Base-by-base conservation (phyloP, 2,329 filamentous ascomycete genomes). In the Teratosphaeria viscida region DNA sequence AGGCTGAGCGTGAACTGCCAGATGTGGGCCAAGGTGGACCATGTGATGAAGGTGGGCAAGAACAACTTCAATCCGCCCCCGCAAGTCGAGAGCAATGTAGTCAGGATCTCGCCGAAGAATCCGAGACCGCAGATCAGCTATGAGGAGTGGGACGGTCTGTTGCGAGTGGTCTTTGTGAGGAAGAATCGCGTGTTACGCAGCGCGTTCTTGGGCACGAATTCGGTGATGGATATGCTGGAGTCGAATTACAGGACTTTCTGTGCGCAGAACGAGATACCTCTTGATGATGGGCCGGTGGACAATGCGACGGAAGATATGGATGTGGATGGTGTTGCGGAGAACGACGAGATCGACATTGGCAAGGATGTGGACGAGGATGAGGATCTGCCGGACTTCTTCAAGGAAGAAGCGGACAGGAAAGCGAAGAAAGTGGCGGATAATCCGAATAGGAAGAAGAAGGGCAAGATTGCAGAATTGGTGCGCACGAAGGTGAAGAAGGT, bases 51-150 rank as follows among this genome's bases (percentile, higher is more conserved):
- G 77, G 92, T 97, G 54, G 91, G 92, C 64, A 89, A 87, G 76
- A 94, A 95, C 76, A 97, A 97, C 78, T 99, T 97, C 82, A 90
- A 90, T 63, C 94, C 94, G 0, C 92, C 94, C 0, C 94, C 94
- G 8, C 84, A 90, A 70, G 94, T 99, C 60, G 94, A 99, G 75
- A 90, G 85, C 7, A 92, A 88, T 60, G 92, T 96, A 6, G 91
- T 96, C 55, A 83, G 92, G 61, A 88, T 96, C 65, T 89, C 92
- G 71, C 91, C 91, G 26, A 95, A 96, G 77, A 81, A 83, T 43
- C 91, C 91, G 11, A 79, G 90, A 43, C 92, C 92, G 57, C 87
- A 90, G 66, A 92, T 97, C 64, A 89, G 85, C 71, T 97, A 92
- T 75, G 90, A 95, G 57, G 94, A 97, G 74, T 96, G 92, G 87